A percentile compares a stretch with the other conserved stretches of the same genome.
Evolutionary conservation across 352 stramenopile genomes (phyloP).

Genomic region (Globisporangium uncinulatum): DNA sequence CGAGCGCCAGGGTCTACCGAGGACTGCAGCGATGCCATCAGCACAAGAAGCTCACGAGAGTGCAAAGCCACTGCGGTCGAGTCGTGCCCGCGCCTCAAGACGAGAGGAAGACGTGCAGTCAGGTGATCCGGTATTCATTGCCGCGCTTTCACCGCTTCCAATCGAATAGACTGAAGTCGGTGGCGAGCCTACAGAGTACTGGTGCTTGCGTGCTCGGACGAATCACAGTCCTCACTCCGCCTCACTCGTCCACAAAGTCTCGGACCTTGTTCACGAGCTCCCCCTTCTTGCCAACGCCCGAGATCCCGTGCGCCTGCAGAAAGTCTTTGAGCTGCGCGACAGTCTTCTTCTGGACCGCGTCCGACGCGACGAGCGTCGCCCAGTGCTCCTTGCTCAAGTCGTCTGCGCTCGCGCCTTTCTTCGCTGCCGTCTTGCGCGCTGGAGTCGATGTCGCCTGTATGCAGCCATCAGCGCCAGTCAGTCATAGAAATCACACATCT

Average conservation of each 20-base stretch:
- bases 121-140: neutral
- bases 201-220: neutral
- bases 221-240: neutral
- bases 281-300: conserved; percentile 45
- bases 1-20: neutral
- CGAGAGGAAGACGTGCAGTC: conserved; percentile 3
- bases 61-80: neutral
- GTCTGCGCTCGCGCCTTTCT: conserved; percentile 39
- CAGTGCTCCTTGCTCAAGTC: conserved; percentile 47
- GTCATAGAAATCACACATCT: neutral
- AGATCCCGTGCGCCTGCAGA: conserved; percentile 37
- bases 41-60: neutral
- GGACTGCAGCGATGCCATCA: neutral
- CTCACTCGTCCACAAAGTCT: conserved; percentile 28
- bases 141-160: neutral
- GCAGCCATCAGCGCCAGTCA: neutral
- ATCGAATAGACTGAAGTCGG: conserved; percentile 1
- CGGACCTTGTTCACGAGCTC: conserved; percentile 53
- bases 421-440: conserved; percentile 16
- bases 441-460: conserved; percentile 21
- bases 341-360: conserved; percentile 68
- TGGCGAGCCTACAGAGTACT: neutral
- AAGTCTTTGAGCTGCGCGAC: conserved; percentile 68
- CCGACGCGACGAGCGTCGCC: conserved; percentile 32
- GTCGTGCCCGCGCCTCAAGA: too few species aligned